A percentile compares a stretch with the other conserved stretches of the same genome.
These are phyloP conservation scores for Hanseniaspora gamundiae DNA, from an alignment of 1,139 yeast species.

Conservation along the genomic window DNA sequence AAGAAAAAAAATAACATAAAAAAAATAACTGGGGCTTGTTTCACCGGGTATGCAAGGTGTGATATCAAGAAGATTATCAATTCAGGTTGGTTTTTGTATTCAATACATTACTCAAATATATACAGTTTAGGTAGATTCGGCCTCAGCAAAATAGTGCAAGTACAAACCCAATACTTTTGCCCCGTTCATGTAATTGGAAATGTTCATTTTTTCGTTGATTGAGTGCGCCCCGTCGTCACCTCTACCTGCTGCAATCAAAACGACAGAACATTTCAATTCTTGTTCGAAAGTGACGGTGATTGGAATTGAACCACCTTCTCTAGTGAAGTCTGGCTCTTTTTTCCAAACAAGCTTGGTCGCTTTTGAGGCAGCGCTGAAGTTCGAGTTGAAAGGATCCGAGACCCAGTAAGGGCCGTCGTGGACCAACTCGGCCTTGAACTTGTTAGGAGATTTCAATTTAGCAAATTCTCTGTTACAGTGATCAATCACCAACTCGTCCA, in stretches of 20 bases:
- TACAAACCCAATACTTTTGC: constrained; percentile 89
- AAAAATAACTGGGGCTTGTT: no score
- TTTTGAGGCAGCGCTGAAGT: constrained; percentile 85
- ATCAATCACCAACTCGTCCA: constrained; percentile 65
- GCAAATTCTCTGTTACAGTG: constrained; percentile 57
- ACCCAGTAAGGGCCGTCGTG: constrained; percentile 98
- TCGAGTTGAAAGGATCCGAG: constrained; percentile 83
- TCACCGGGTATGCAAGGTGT: no score
- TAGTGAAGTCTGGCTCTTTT: constrained; percentile 88
- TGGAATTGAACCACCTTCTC: constrained; percentile 98
- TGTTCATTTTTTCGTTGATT: constrained; percentile 85
- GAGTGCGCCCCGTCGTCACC: constrained; percentile 99
- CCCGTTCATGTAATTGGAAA: constrained; percentile 84
- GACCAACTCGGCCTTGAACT: constrained; percentile 55
- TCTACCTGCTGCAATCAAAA: constrained; percentile 92
- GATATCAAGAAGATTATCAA: no score
- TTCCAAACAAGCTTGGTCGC: constrained; percentile 95
- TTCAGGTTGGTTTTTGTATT: no score
- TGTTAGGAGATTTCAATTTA: constrained; percentile 65
- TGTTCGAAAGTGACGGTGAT: constrained; percentile 87
- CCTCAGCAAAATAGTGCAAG: constrained; percentile 66
- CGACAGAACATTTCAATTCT: constrained; percentile 70
- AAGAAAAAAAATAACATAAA: no score
- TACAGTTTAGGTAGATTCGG: constrained; percentile 10
- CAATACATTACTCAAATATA: neutral